Conservation (phyloP, 1,284 basidiomycete species). For the Golubevia sp. region DNA sequence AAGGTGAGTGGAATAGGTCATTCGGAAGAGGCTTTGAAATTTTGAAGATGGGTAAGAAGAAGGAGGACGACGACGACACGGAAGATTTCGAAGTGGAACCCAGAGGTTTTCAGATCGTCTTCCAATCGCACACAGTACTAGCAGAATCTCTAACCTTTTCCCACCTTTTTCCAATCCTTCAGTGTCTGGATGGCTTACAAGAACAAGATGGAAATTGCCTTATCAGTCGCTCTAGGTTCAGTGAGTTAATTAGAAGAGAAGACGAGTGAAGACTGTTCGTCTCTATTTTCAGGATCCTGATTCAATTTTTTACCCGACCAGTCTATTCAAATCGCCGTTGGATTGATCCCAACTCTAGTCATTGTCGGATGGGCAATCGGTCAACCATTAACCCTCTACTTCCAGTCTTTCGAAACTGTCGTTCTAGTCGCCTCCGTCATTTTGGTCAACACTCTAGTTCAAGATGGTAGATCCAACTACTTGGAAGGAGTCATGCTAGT, state of each 20-base stretch:
- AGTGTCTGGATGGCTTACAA: conserved; percentile 45
- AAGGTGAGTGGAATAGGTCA: conserved; percentile 8
- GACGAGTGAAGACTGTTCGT: no score
- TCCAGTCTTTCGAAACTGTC: conserved; percentile 47
- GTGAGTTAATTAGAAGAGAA: conserved; percentile 49
- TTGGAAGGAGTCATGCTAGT: conserved; percentile 53
- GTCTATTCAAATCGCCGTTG: conserved; percentile 19
- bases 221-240: conserved; percentile 52
- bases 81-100: neutral
- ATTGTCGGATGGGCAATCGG: conserved; percentile 60
- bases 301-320: neutral
- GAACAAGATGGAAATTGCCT: conserved; percentile 58
- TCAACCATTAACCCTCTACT: conserved; percentile 50
- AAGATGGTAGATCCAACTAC: conserved; percentile 57
- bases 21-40: neutral
- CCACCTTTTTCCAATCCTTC: neutral
- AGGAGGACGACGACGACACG: neutral
- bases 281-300: no score
- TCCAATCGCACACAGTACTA: no score
- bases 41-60: neutral
- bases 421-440: conserved; percentile 56
- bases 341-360: conserved; percentile 59
- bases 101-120: no score
- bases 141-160: neutral
- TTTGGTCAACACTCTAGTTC: conserved; percentile 56